phyloP scores from a whole-genome alignment of 2,329 filamentous ascomycete genomes.

The Cryphonectria nitschkei region DNA sequence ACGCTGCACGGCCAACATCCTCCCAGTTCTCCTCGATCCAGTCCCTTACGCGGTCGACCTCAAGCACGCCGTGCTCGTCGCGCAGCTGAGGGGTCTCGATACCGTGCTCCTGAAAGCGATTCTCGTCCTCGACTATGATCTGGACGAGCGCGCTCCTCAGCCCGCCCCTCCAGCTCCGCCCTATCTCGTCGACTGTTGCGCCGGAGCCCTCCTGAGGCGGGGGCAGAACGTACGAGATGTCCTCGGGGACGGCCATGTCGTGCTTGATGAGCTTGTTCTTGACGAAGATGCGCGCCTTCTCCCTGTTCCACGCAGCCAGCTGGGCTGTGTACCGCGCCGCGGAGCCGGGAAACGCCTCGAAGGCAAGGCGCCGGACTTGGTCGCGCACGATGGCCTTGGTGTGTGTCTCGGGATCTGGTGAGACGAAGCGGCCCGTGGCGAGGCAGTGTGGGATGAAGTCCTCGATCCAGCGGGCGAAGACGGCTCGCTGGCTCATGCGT shows the following conservation, averaged over 20 bases:
- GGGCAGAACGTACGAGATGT: conserved; percentile 49
- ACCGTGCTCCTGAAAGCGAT: conserved; percentile 41
- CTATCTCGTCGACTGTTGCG: conserved; percentile 18
- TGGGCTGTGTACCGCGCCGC: conserved; percentile 48
- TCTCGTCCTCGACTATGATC: conserved; percentile 52
- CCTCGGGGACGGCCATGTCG: conserved; percentile 44
- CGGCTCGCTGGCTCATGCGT: conserved; percentile 56
- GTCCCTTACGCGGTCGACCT: conserved; percentile 43
- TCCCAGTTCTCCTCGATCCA: conserved; percentile 49
- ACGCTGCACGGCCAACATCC: conserved; percentile 37
- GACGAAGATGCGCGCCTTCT: conserved; percentile 39
- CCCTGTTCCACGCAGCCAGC: conserved; percentile 45
- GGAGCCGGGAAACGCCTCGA: conserved; percentile 52
- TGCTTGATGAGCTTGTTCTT: conserved; percentile 34
- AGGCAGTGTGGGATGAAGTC: conserved; percentile 63
- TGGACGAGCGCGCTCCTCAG: conserved; percentile 50
- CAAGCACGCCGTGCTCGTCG: conserved; percentile 47
- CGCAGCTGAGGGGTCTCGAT: conserved; percentile 33
- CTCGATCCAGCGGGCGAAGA: conserved; percentile 64
- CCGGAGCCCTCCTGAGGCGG: conserved; percentile 28
- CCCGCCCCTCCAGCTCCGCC: conserved; percentile 39
- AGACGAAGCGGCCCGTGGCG: conserved; percentile 41
- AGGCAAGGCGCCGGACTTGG: conserved; percentile 55
- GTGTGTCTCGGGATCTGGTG: neutral
- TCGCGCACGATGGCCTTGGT: conserved; percentile 42